Evolutionary conservation across 306 rosid species (phyloP).

Genomic region (Echinosophora koreensis): DNA sequence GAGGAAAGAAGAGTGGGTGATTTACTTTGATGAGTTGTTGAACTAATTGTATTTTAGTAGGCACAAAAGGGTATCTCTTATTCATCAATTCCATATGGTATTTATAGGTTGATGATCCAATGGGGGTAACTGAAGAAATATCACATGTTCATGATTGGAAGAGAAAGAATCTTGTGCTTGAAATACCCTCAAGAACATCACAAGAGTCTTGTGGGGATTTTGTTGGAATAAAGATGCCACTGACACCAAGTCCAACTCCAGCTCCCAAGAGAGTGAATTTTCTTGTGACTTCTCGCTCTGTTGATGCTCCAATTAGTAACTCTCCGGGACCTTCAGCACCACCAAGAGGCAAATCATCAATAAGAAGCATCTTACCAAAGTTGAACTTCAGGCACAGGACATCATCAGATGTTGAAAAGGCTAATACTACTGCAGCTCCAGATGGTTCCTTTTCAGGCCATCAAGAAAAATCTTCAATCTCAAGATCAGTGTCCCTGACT

Average conservation of each 20-base stretch:
- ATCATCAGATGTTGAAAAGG: slow-evolving; percentile 75
- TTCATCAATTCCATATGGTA: slow-evolving; percentile 3
- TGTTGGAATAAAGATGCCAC: slow-evolving; percentile 75
- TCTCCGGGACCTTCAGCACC: slow-evolving; percentile 64
- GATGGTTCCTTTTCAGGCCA: slow-evolving; percentile 62
- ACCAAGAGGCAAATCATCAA: slow-evolving; percentile 72
- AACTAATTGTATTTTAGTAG: slow-evolving; percentile 14
- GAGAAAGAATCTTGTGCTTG: slow-evolving; percentile 66
- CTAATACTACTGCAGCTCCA: slow-evolving; percentile 43
- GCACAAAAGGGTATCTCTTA: neutral
- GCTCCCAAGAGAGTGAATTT: slow-evolving; percentile 85
- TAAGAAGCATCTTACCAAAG: slow-evolving; percentile 74
- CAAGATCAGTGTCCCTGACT: slow-evolving; percentile 79
- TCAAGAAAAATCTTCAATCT: slow-evolving; percentile 67
- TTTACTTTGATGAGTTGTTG: slow-evolving; percentile 9
- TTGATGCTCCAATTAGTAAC: slow-evolving; percentile 58
- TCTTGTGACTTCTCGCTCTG: slow-evolving; percentile 65
- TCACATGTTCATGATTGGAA: slow-evolving; percentile 60
- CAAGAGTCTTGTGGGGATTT: slow-evolving; percentile 59
- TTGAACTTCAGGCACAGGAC: slow-evolving; percentile 70
- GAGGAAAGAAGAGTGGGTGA: neutral
- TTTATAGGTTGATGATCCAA: slow-evolving; percentile 61
- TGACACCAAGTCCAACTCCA: slow-evolving; percentile 80
- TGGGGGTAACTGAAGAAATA: slow-evolving; percentile 54
- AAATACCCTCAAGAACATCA: slow-evolving; percentile 70